A percentile compares a stretch with the other conserved stretches of the same genome.
These are phyloP conservation scores for Saxispiralis lemnorum DNA, from an alignment of 495 filamentous ascomycete species.

Conservation along the genomic window DNA sequence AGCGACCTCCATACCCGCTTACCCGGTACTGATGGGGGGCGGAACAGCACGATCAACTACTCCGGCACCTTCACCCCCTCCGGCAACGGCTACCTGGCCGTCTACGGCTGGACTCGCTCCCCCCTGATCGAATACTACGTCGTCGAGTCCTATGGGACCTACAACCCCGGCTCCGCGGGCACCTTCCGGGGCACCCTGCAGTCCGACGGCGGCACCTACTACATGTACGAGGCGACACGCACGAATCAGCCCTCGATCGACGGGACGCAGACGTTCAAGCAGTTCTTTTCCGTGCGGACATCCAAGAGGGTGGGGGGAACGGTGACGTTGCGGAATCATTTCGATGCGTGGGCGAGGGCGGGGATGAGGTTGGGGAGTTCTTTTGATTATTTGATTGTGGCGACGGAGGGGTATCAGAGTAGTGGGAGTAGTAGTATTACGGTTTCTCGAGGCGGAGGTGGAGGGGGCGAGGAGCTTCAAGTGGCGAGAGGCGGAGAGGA, in stretches of 20 bases:
- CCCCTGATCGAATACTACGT: slow-evolving; percentile 51
- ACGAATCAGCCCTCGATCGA: slow-evolving; percentile 32
- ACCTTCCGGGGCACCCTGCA: slow-evolving; percentile 3
- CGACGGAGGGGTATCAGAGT: slow-evolving; percentile 36
- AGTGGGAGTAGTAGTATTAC: slow-evolving; percentile 27
- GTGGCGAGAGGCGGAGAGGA: too few relatives aligned
- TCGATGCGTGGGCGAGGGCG: slow-evolving; percentile 22
- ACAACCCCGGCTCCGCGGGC: slow-evolving; percentile 27
- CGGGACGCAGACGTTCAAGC: slow-evolving; percentile 41
- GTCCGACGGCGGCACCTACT: slow-evolving; percentile 17
- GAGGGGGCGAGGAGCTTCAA: too few relatives aligned
- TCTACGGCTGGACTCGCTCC: slow-evolving; percentile 47
- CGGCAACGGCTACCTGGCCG: slow-evolving; percentile 41
- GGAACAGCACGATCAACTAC: slow-evolving; percentile 34
- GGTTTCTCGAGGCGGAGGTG: slow-evolving; percentile 9
- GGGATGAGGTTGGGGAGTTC: slow-evolving; percentile 23
- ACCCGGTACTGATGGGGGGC: not conserved
- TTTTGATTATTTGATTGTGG: slow-evolving; percentile 25
- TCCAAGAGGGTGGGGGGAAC: slow-evolving; percentile 37
- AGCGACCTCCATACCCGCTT: not conserved
- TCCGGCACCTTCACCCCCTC: slow-evolving; percentile 35
- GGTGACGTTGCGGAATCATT: slow-evolving; percentile 27
- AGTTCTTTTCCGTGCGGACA: slow-evolving; percentile 43
- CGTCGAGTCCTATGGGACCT: slow-evolving; percentile 39
- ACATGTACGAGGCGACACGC: slow-evolving; percentile 13